phyloP scores from a whole-genome alignment of 169 alveolate species.

The Plasmodium coatneyi region DNA sequence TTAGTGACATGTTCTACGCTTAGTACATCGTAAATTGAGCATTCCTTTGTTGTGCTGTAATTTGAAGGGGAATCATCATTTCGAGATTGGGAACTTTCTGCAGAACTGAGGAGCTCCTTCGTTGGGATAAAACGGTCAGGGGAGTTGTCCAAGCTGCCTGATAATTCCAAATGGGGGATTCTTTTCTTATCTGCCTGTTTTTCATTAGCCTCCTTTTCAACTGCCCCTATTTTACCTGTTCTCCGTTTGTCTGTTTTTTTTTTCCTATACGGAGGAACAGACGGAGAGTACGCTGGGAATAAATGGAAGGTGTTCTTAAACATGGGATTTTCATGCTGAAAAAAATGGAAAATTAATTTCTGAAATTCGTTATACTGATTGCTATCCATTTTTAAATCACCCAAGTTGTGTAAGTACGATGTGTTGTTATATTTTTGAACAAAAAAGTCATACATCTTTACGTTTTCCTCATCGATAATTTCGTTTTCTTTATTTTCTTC shows the following conservation, averaged over 20 bases:
- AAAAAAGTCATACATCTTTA: conserved; percentile 50
- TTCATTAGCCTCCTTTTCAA: background rate
- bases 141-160: background rate
- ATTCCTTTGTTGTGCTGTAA: conserved; percentile 17
- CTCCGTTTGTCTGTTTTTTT: background rate
- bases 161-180: background rate
- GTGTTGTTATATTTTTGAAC: conserved; percentile 52
- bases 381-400: conserved; percentile 36
- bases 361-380: conserved; percentile 62
- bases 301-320: conserved; percentile 49
- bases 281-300: conserved; percentile 46
- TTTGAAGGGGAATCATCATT: background rate
- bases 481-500: conserved; percentile 38
- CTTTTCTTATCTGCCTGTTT: background rate
- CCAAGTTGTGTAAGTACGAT: conserved; percentile 50
- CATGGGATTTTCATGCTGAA: conserved; percentile 14
- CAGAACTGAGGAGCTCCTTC: background rate
- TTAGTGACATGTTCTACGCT: conserved; percentile 20
- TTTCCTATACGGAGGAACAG: conserved; percentile 8
- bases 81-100: background rate
- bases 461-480: conserved; percentile 25
- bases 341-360: conserved; percentile 56
- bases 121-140: background rate
- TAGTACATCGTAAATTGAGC: conserved; percentile 14
- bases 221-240: background rate